Conservation (phyloP, 2,329 filamentous ascomycete genomes). For the Elsinoe perseae region DNA sequence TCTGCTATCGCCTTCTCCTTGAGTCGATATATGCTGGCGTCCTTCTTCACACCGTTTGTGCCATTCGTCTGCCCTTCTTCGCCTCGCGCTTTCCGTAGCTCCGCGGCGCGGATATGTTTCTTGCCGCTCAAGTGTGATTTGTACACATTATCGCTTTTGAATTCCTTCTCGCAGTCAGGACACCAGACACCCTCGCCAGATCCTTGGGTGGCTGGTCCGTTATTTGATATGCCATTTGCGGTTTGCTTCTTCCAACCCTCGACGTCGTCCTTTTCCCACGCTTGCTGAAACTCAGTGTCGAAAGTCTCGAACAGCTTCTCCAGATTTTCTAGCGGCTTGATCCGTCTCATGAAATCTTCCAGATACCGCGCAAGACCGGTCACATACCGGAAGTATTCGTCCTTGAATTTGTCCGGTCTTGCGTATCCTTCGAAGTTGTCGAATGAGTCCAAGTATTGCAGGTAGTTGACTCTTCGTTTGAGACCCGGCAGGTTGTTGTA, state of each 20-base stretch:
- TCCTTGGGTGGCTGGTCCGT: slow-evolving; percentile 44
- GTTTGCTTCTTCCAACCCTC: slow-evolving; percentile 60
- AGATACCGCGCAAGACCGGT: slow-evolving; percentile 73
- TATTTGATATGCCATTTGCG: slow-evolving; percentile 22
- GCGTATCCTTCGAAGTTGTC: slow-evolving; percentile 78
- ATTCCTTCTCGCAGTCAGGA: slow-evolving; percentile 84
- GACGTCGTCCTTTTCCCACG: slow-evolving; percentile 74
- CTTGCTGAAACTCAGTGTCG: slow-evolving; percentile 73
- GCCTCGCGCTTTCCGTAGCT: slow-evolving; percentile 47
- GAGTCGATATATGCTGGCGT: slow-evolving; percentile 39
- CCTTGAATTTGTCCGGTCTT: slow-evolving; percentile 76
- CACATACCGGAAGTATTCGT: slow-evolving; percentile 87
- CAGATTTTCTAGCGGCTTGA: slow-evolving; percentile 76
- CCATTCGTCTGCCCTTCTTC: slow-evolving; percentile 23
- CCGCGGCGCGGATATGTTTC: slow-evolving; percentile 82
- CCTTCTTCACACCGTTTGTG: slow-evolving; percentile 18
- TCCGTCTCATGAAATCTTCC: slow-evolving; percentile 78
- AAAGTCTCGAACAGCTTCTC: slow-evolving; percentile 68
- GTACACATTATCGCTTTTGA: slow-evolving; percentile 92
- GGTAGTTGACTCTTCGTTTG: slow-evolving; percentile 70
- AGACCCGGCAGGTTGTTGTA: slow-evolving; percentile 84
- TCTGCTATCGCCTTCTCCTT: slow-evolving; percentile 89
- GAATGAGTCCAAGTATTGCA: slow-evolving; percentile 88
- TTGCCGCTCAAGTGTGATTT: slow-evolving; percentile 81
- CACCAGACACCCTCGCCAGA: slow-evolving; percentile 73